Percentiles rank a stretch among this genome's conserved stretches.
These are phyloP conservation scores for Penicillium simplicissimum DNA, from an alignment of 495 filamentous ascomycete species.

Conservation along the genomic window DNA sequence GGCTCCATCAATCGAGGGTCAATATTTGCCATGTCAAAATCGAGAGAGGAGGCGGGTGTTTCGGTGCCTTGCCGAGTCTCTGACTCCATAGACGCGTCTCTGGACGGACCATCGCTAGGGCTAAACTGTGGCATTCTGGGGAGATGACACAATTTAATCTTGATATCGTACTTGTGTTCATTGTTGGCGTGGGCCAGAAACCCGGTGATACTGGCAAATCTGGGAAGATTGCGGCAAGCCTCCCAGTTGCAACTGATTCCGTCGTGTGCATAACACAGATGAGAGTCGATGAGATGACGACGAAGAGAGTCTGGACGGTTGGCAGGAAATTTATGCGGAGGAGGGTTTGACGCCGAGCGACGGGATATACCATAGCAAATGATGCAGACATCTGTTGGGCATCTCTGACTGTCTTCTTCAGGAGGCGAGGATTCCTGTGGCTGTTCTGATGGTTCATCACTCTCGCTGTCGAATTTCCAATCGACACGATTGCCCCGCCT, in stretches of 20 bases:
- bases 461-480: too few relatives aligned
- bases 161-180: conserved; percentile 28
- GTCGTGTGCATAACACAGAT: conserved; percentile 26
- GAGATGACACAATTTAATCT: conserved; percentile 29
- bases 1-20: conserved; percentile 22
- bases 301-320: conserved; percentile 24
- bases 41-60: conserved; percentile 26
- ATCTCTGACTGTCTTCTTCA: too few relatives aligned
- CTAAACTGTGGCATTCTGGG: conserved; percentile 12
- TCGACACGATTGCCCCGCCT: too few relatives aligned
- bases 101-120: conserved; percentile 20
- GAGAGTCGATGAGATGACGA: conserved; percentile 31
- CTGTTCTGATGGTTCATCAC: too few relatives aligned
- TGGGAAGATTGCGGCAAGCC: conserved; percentile 24
- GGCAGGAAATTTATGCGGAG: too few relatives aligned
- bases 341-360: too few relatives aligned
- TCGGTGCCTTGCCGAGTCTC: conserved; percentile 22
- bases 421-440: too few relatives aligned
- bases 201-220: conserved; percentile 29
- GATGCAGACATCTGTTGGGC: too few relatives aligned
- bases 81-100: conserved; percentile 19
- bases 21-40: conserved; percentile 24
- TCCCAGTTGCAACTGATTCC: conserved; percentile 33
- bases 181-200: conserved; percentile 30
- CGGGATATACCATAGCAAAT: too few relatives aligned